Conservation (phyloP, 2,329 filamentous ascomycete genomes). For the Acephala macrosclerotiorum region DNA sequence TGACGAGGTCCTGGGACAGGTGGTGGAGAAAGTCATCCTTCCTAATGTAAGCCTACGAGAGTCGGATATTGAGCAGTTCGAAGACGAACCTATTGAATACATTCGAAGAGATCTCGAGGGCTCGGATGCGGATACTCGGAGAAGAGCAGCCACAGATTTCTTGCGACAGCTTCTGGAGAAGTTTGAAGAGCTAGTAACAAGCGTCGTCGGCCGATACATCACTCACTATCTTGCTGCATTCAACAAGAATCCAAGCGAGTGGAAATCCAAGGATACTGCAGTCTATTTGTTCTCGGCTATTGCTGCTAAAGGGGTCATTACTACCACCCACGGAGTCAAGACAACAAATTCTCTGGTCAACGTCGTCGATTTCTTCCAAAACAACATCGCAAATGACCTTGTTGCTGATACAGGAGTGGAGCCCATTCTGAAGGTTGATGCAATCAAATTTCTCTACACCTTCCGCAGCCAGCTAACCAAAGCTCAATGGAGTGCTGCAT, state of each 20-base stretch:
- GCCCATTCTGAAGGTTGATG: slow-evolving; percentile 93
- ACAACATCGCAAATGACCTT: slow-evolving; percentile 88
- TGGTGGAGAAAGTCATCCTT: slow-evolving; percentile 94
- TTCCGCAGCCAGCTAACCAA: slow-evolving; percentile 95
- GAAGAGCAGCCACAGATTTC: slow-evolving; percentile 94
- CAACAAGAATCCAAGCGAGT: slow-evolving; percentile 74
- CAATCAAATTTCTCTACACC: slow-evolving; percentile 96
- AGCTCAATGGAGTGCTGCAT: slow-evolving; percentile 89
- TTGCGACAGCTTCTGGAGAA: slow-evolving; percentile 86
- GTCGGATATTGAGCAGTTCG: slow-evolving; percentile 93
- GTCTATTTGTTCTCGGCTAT: slow-evolving; percentile 95
- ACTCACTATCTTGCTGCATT: slow-evolving; percentile 82
- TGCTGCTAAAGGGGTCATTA: slow-evolving; percentile 89
- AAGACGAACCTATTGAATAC: slow-evolving; percentile 98
- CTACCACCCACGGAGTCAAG: slow-evolving; percentile 87
- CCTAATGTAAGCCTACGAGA: slow-evolving; percentile 92
- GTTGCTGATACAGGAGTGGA: slow-evolving; percentile 73
- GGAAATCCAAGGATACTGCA: slow-evolving; percentile 98
- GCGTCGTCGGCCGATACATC: slow-evolving; percentile 87
- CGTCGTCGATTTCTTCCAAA: slow-evolving; percentile 94
- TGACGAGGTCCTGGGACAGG: slow-evolving; percentile 78
- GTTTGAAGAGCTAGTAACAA: slow-evolving; percentile 85
- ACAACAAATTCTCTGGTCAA: slow-evolving; percentile 87
- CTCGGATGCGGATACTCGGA: slow-evolving; percentile 91
- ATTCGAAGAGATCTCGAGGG: slow-evolving; percentile 95